These are phyloP conservation scores for Hygrophila difformis DNA, from an alignment of 257 asterid genomes.

Conservation along the genomic window DNA sequence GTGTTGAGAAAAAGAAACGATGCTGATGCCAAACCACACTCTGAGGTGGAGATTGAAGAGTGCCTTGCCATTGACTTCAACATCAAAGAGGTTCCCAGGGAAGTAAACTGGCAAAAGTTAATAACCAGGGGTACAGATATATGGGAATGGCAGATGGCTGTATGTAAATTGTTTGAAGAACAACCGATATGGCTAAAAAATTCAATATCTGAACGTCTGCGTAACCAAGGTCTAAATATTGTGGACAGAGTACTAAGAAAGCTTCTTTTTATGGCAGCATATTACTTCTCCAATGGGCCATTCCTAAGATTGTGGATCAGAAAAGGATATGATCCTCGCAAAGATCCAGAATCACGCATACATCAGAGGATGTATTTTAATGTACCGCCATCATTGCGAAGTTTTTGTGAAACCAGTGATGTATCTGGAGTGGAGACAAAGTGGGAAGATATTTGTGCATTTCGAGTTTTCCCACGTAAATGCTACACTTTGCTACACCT, in stretches of 20 bases:
- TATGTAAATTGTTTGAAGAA: constrained; percentile 75
- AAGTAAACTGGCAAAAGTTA: constrained; percentile 77
- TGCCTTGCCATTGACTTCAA: constrained; percentile 84
- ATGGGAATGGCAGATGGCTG: constrained; percentile 69
- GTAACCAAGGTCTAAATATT: constrained; percentile 44
- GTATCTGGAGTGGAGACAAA: constrained; percentile 38
- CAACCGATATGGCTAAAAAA: constrained; percentile 82
- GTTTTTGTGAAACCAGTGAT: constrained; percentile 34
- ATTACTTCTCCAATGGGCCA: constrained; percentile 91
- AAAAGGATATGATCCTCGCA: constrained; percentile 97
- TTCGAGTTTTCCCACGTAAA: constrained; percentile 67
- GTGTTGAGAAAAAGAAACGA: constrained; percentile 57
- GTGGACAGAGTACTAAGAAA: constrained; percentile 51
- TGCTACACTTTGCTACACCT: constrained; percentile 57
- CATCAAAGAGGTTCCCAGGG: constrained; percentile 82
- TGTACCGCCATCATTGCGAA: constrained; percentile 62
- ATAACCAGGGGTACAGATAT: constrained; percentile 50
- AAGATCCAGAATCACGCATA: constrained; percentile 87
- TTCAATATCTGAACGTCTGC: constrained; percentile 57
- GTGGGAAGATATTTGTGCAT: constrained; percentile 88
- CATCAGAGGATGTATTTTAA: constrained; percentile 78
- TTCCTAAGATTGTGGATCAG: constrained; percentile 78
- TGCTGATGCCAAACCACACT: constrained; percentile 31
- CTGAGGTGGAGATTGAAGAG: constrained; percentile 80
- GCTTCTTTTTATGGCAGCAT: constrained; percentile 82